Conservation (phyloP, 2,329 filamentous ascomycete genomes). For the Stylonectria norvegica region DNA sequence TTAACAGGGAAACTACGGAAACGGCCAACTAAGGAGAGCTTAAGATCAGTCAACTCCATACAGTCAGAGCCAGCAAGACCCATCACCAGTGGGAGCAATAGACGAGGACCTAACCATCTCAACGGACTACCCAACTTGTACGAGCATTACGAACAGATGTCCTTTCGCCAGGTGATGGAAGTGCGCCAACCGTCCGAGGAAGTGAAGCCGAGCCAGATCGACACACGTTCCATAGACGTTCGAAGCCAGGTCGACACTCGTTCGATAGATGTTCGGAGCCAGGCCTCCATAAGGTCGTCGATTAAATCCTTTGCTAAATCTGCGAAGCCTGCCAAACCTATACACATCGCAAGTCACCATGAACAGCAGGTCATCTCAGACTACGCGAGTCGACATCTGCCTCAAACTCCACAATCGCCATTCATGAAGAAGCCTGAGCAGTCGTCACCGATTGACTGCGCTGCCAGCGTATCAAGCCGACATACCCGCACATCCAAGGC, state of each 20-base stretch:
- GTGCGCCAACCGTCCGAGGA: conserved; percentile 16
- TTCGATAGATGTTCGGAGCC: no score
- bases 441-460: conserved; percentile 38
- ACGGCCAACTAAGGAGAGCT: conserved; percentile 36
- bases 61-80: conserved; percentile 20
- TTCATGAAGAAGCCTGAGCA: conserved; percentile 23
- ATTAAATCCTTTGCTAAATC: no score
- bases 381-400: conserved; percentile 23
- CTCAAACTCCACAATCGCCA: conserved; percentile 20
- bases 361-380: conserved; percentile 25
- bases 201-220: conserved; percentile 11
- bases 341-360: conserved; percentile 13
- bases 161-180: conserved; percentile 43
- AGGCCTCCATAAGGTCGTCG: no score
- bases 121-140: conserved; percentile 50
- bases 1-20: conserved; percentile 34
- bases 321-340: conserved; percentile 15
- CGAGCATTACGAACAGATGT: conserved; percentile 57
- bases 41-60: conserved; percentile 26
- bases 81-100: conserved; percentile 26
- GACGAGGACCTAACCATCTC: conserved; percentile 25
- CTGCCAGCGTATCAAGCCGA: conserved; percentile 52
- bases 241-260: no score
- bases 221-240: neutral
- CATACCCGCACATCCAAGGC: conserved; percentile 54